Base-by-base conservation (phyloP, 129 eudicot species). In the Helichrysum umbraculigerum region DNA sequence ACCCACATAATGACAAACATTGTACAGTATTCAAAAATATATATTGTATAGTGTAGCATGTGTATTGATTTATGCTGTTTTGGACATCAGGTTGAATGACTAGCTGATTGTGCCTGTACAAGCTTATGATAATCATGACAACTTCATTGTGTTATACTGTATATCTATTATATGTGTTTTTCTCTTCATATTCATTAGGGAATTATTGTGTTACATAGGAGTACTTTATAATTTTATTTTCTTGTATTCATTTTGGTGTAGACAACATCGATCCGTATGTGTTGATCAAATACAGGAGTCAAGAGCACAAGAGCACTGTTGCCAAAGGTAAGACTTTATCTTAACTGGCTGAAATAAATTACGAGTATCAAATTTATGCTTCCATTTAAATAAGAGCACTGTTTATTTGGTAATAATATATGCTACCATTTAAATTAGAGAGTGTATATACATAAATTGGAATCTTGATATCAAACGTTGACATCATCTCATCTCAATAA, bases 211-310 rank as follows among this genome's bases (percentile, higher is more conserved):
- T 47, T 47, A 47, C 17, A 4, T 12, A 12, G 35, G 28, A 25
- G n/a, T 63, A 80, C 63, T 52, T 35, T 6, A 54, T 79, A 66
- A 71, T 34, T 51, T 8, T 72, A 66, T 22, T 67, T 28, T 33
- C 10, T 51, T 56, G 12, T 41, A 35, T 64, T 72, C 6, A n/a
- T 70, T 56, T 4, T 76, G 77, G 34, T 72, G 87, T n/a, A 61
- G 90, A 87, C 64, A 85, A 85, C 9, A 82, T 85, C 10, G 96
- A 90, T 74, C 89, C 96, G 60, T 87, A 90, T 78, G 96, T 90
- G 58, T 37, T 90, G 86, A 39, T 90, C 69, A 82, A 85, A 28
- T 90, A 85, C 80, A 85, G 67, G 74, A 81, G 78, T 37, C 90
- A 90, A 52, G 88, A 87, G 82, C 87, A 65, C 78, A 85, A 86